Evolutionary conservation across 306 rosid species (phyloP), one percentile per base, ranked within the genome.

Genomic region (Ormosia semicastrata): DNA sequence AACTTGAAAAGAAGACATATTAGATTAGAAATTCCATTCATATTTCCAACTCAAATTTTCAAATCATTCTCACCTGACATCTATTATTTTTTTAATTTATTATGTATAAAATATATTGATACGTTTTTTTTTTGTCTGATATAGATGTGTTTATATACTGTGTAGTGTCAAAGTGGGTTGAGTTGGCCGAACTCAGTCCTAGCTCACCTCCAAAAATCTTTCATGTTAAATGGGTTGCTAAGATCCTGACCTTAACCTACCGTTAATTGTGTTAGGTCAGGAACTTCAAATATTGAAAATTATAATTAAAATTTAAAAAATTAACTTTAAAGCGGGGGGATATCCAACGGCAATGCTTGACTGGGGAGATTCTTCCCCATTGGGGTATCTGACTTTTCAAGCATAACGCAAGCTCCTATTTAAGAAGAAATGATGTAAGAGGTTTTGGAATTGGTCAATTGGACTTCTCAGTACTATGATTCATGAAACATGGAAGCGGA

Each of bases 21-120:
- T 54, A 67, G 13, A 68, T 68, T 41, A 58, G 18, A 68, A 62
- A 79, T 79, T 62, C 52, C 41, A n/a, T 75, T 8, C 46, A 40
- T 59, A 13, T 59, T 44, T 30, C 6, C 32, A 60, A 44, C 57
- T 17, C 0, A 33, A 76, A 30, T 46, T 63, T 46, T 15, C 33
- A 17, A 34, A 49, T 52, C 50, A 46, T 60, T 75, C 33, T 41
- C 54, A 40, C 59, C 3, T 8, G 64, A 24, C 24, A 24, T 1
- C 24, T 24, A 12, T 43, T 43, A 0, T 7, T 17, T 17, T 15
- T 56, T 6, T 6, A 4, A 11, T 37, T 18, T 37, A 5, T 39
- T 11, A 54, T 37, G 9, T 54, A 24, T 24, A 24, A 24, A 24
- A 24, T 24, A 1, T 24, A 24, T 24, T 24, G 24, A 24, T 24